Conservation (phyloP, 2,329 filamentous ascomycete species). For the Colletotrichum tropicale region DNA sequence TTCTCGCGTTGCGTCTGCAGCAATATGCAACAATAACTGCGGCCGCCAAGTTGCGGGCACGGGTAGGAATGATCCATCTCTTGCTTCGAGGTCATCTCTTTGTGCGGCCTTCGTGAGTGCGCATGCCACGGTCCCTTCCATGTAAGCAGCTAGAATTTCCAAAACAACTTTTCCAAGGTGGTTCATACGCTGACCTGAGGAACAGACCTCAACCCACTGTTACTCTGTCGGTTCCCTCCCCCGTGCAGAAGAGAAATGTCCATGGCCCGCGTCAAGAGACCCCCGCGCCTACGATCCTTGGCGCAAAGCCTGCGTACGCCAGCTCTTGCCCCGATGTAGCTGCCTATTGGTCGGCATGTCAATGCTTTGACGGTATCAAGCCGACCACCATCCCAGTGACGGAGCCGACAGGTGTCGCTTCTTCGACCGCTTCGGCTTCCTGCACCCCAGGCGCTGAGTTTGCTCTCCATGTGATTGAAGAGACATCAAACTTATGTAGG, state of each 20-base stretch:
- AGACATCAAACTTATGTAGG: neutral
- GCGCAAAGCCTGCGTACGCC: constrained; percentile 20
- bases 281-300: neutral
- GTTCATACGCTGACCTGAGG: neutral
- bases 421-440: neutral
- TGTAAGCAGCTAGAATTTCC: neutral
- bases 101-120: constrained; percentile 10
- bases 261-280: neutral
- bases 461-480: neutral
- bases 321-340: constrained; percentile 13
- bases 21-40: constrained; percentile 17
- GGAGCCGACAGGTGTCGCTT: neutral
- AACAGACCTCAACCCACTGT: neutral
- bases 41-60: constrained; percentile 8
- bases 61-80: neutral
- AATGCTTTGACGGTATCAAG: constrained; percentile 22
- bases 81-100: neutral
- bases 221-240: neutral
- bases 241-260: neutral
- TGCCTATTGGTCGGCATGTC: constrained; percentile 23
- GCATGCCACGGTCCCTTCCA: neutral
- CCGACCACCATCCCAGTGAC: constrained; percentile 14
- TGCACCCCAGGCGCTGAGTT: constrained; percentile 14
- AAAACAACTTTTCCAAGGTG: neutral
- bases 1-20: neutral